Evolutionary conservation across 176 grass and related monocot genomes (phyloP).

Genomic region (Bothriochloa decipiens): DNA sequence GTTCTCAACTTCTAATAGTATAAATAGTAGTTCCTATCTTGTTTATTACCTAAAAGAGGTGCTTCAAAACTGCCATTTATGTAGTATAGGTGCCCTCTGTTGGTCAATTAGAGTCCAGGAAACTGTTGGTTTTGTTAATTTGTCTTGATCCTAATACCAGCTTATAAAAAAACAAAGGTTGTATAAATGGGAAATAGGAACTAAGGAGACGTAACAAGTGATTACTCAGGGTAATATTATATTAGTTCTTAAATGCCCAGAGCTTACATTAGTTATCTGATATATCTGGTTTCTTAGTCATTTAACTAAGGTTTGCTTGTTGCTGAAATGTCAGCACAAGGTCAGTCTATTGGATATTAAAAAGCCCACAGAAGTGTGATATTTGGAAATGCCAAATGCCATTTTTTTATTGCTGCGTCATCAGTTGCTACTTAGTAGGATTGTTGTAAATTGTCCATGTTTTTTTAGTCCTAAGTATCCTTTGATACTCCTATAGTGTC

Average conservation of each 20-base stretch:
- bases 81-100: conserved; percentile 1
- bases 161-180: not conserved
- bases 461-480: not conserved
- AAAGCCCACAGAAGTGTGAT: not conserved
- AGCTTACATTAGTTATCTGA: conserved; percentile 11
- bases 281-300: not conserved
- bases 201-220: not conserved
- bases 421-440: not conserved
- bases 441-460: conserved; percentile 9
- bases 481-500: not conserved
- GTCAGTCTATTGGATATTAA: not conserved
- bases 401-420: not conserved
- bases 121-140: not conserved
- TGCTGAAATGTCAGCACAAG: conserved; percentile 12
- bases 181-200: not conserved
- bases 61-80: conserved; percentile 2
- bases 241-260: not conserved
- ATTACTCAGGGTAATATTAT: not conserved
- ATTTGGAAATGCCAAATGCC: not conserved
- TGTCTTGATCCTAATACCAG: not conserved
- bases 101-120: not conserved
- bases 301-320: not conserved
- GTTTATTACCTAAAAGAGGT: not conserved
- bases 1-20: not conserved
- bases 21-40: not conserved